These are phyloP conservation scores for Hymenoscyphus repandus DNA, from an alignment of 2,329 filamentous ascomycete genomes.

Conservation along the genomic window DNA sequence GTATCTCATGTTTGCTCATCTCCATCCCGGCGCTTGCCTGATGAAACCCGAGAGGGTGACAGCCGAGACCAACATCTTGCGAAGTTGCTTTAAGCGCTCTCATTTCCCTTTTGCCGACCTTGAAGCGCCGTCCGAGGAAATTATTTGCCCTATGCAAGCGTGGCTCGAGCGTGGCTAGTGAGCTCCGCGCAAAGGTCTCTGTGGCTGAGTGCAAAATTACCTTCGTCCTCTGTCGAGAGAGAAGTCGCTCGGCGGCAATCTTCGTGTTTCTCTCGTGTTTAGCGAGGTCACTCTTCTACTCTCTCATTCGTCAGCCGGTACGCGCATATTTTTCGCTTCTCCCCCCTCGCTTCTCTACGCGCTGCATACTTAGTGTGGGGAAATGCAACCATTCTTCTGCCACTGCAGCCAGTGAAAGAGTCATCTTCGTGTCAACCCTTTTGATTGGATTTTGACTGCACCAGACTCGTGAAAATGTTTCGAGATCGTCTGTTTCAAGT, in stretches of 20 bases:
- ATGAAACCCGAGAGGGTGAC: slow-evolving; percentile 6
- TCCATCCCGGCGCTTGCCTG: slow-evolving; percentile 4
- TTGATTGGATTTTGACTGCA: slow-evolving; percentile 12
- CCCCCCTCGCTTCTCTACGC: slow-evolving; percentile 15
- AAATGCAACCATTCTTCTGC: slow-evolving; percentile 5
- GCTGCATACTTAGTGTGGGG: slow-evolving; percentile 26
- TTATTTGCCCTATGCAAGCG: neutral
- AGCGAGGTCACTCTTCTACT: slow-evolving; percentile 11
- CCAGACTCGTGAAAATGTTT: slow-evolving; percentile 18
- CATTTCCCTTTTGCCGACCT: slow-evolving; percentile 24
- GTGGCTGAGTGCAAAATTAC: neutral
- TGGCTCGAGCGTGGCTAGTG: neutral
- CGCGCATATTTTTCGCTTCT: slow-evolving; percentile 21
- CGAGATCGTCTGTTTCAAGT: slow-evolving; percentile 26
- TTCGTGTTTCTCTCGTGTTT: slow-evolving; percentile 29
- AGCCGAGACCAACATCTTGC: neutral
- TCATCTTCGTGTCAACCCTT: slow-evolving; percentile 18
- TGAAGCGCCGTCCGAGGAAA: slow-evolving; percentile 4
- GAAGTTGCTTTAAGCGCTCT: slow-evolving; percentile 20
- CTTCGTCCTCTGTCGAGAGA: neutral
- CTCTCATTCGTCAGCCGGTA: slow-evolving; percentile 19
- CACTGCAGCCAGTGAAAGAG: slow-evolving; percentile 13
- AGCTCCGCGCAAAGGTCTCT: neutral
- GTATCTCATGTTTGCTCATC: neutral
- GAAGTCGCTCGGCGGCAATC: slow-evolving; percentile 15